Conservation (phyloP, 495 filamentous ascomycete genomes). For the Symbiotaphrina buchneri region DNA sequence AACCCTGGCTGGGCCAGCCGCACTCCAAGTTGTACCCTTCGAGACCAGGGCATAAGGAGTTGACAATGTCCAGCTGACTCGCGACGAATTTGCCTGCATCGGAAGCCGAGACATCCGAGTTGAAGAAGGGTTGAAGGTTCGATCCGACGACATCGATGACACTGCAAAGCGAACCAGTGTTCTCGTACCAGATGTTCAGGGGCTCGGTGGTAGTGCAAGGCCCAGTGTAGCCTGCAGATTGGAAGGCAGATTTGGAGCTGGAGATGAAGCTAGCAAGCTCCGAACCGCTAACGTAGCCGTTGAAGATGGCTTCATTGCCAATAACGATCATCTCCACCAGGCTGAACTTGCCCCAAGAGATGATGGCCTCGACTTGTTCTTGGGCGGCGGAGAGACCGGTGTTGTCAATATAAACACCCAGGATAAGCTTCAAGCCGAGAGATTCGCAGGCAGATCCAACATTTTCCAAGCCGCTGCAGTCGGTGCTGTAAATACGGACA, state of each 20-base stretch:
- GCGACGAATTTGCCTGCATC: conserved; percentile 54
- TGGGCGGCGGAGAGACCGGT: conserved; percentile 28
- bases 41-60: conserved; percentile 33
- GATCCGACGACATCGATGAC: conserved; percentile 55
- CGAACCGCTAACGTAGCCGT: conserved; percentile 32
- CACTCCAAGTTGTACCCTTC: conserved; percentile 47
- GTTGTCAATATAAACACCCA: conserved; percentile 63
- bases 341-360: conserved; percentile 50
- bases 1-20: conserved; percentile 64
- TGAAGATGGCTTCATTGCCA: conserved; percentile 77
- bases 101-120: conserved; percentile 31
- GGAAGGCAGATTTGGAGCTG: conserved; percentile 16
- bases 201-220: conserved; percentile 73
- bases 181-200: conserved; percentile 39
- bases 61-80: conserved; percentile 39
- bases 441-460: conserved; percentile 39
- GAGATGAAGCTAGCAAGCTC: conserved; percentile 48
- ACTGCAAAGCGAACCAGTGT: conserved; percentile 36
- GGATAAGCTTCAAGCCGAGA: conserved; percentile 51
- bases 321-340: conserved; percentile 60
- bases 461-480: conserved; percentile 60
- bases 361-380: conserved; percentile 49
- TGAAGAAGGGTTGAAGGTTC: conserved; percentile 93
- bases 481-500: conserved; percentile 78
- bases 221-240: conserved; percentile 43